Conservation (phyloP, 306 rosid species). For the Potentilla sterilis region DNA sequence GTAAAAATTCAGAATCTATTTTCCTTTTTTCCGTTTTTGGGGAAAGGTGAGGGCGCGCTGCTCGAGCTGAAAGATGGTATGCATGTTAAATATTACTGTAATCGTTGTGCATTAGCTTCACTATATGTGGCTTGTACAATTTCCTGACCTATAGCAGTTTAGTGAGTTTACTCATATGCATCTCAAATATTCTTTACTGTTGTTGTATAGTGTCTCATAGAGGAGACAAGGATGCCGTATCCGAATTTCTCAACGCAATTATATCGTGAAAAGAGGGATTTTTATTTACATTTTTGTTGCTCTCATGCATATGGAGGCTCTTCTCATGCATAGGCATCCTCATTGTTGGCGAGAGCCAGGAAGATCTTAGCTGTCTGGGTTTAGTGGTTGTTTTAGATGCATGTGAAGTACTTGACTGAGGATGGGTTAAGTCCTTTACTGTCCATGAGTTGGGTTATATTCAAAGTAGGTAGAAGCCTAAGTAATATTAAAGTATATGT, state of each 20-base stretch:
- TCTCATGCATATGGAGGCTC: background rate
- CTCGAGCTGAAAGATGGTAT: background rate
- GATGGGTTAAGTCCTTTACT: background rate
- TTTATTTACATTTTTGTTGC: background rate
- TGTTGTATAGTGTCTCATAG: background rate
- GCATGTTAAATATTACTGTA: slow-evolving; percentile 3
- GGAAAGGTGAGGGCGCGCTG: background rate
- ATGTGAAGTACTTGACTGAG: background rate
- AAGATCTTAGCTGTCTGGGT: background rate
- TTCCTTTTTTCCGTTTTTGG: no score
- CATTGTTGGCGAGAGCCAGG: background rate
- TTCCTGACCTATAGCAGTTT: background rate
- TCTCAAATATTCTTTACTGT: background rate
- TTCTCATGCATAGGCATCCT: background rate
- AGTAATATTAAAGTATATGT: background rate
- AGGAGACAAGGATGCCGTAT: background rate
- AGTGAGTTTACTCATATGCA: background rate
- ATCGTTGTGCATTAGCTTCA: background rate
- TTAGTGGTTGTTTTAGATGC: background rate
- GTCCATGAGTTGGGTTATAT: background rate
- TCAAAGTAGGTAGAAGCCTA: background rate
- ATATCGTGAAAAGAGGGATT: background rate
- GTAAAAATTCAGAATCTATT: background rate
- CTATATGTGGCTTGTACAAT: background rate
- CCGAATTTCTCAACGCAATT: background rate